phyloP scores from a whole-genome alignment of 257 asterid genomes.

The Cordia subcordata region DNA sequence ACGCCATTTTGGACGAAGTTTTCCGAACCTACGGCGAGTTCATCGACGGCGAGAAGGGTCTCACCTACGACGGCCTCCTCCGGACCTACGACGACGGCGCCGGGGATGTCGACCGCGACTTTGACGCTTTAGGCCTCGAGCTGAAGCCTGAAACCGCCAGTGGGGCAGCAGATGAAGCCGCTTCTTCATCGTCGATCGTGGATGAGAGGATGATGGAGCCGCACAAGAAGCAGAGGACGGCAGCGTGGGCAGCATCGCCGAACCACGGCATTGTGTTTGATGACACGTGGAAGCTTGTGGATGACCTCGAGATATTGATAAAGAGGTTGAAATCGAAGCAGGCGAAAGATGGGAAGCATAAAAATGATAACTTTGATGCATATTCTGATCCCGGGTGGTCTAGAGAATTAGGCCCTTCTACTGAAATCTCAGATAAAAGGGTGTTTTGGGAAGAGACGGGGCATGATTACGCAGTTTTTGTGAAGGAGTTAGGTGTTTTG shows the following conservation, averaged over 20 bases:
- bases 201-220: slow-evolving; percentile 86
- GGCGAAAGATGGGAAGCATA: slow-evolving; percentile 71
- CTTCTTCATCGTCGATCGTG: slow-evolving; percentile 66
- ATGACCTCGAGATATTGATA: slow-evolving; percentile 73
- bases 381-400: slow-evolving; percentile 97
- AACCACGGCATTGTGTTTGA: slow-evolving; percentile 95
- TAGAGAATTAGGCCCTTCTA: slow-evolving; percentile 77
- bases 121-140: slow-evolving; percentile 93
- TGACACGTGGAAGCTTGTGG: slow-evolving; percentile 91
- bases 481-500: slow-evolving; percentile 81
- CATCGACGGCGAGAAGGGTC: slow-evolving; percentile 79
- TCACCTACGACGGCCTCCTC: slow-evolving; percentile 79
- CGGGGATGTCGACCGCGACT: slow-evolving; percentile 95
- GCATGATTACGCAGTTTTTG: slow-evolving; percentile 63
- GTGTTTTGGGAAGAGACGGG: slow-evolving; percentile 79
- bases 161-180: slow-evolving; percentile 52
- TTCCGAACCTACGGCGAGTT: slow-evolving; percentile 86
- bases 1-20: slow-evolving; percentile 86
- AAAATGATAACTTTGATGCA: slow-evolving; percentile 71
- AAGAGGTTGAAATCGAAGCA: slow-evolving; percentile 61
- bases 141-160: slow-evolving; percentile 37
- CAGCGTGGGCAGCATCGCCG: slow-evolving; percentile 96
- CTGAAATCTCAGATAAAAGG: slow-evolving; percentile 64
- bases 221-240: slow-evolving; percentile 84
- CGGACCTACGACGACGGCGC: slow-evolving; percentile 99